Evolutionary conservation across 441 rosid genomes (phyloP), one percentile per base, ranked within the genome.

Genomic region (Adansonia rubrostipa): DNA sequence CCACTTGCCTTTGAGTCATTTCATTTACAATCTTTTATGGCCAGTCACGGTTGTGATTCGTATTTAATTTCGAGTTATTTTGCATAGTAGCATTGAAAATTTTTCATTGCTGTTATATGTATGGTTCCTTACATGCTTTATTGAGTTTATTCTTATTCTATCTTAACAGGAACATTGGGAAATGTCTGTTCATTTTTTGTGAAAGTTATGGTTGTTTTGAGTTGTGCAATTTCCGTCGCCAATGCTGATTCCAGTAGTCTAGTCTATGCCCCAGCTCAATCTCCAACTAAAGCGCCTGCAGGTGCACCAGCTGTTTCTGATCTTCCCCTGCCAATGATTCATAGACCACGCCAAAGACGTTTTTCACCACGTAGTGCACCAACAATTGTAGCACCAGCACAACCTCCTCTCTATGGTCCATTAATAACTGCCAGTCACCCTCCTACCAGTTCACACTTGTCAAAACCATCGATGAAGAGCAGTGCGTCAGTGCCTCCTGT

Each of bases 381-480:
- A 13, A 44, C 45, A 66, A 61, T 58, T 62, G 78, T 81, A 65
- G 81, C 90, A 51, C 94, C 95, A 71, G 85, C 80, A 42, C 85
- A 64, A 62, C 78, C 96, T 78, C 97, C 96, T 69, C 77, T 75
- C 13, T 86, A 82, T 83, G 93, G 86, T 7, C 96, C 92, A 9
- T 68, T 89, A 66, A 76, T 90, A 11, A 87, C 91, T 74, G 81
- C 89, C 77, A 83, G 80, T 76, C 96, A 86, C 20, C 92, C 93
- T 6, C 90, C 95, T 69, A 79, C 86, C 10, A 89, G 94, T 60
- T 86, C 92, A 15, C 86, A 48, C 54, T 80, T 92, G 81, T 90
- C 97, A 65, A 91, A 84, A 73, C 90, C 91, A 65, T 90, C 85
- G 63, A 84, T 81, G 92, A 87, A 85, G 83, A 93, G 83, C 79